Evolutionary conservation across 225 moss, liverwort and hornwort genomes (phyloP), one percentile per base, ranked within the genome.

Genomic region (Ulota crispa): DNA sequence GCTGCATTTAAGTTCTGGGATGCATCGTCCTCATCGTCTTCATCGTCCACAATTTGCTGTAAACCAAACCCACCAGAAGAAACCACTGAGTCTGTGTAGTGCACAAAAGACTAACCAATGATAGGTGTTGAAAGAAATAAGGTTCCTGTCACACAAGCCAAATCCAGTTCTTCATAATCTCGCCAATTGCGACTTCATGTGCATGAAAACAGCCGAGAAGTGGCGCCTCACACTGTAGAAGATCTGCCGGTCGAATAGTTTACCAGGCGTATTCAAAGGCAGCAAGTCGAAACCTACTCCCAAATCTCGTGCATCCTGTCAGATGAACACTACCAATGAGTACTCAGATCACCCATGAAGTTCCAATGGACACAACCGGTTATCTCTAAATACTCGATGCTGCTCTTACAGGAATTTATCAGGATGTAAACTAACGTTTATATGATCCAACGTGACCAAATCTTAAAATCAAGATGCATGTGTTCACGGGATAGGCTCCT

Each of bases 241-340:
- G 61, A 93, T 94, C 30, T 91, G 88, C 47, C 85, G 80, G 82
- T 99, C 96, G 74, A 99, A 99, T 64, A 80, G 68, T 73, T 85
- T 88, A 77, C 90, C 86, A 65, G 93, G 93, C 64, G 96, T 91
- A 76, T 93, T 93, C 45, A 96, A 90, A 61, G 99, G 88, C 82
- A 89, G 84, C 41, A 99, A 80, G 45, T 99, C 92, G 72, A 99
- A 91, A 68, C 73, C 88, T 73, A 99, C 93, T 28, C 96, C 99
- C 66, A 99, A 89, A 85, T 99, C 99, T 91, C 87, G 91, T 63
- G 96, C 92, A 93, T 99, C 99, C 99, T 99, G 86, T 56, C 82
- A 80, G 66, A 64, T 50, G 30, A 73, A 69, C 15, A 83, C 21
- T 69, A 72, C 31, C n/a, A 77, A 57, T 59, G 68, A 73, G 37